Evolutionary conservation across 495 filamentous ascomycete species (phyloP).

Genomic region (Haplographium delicatum): DNA sequence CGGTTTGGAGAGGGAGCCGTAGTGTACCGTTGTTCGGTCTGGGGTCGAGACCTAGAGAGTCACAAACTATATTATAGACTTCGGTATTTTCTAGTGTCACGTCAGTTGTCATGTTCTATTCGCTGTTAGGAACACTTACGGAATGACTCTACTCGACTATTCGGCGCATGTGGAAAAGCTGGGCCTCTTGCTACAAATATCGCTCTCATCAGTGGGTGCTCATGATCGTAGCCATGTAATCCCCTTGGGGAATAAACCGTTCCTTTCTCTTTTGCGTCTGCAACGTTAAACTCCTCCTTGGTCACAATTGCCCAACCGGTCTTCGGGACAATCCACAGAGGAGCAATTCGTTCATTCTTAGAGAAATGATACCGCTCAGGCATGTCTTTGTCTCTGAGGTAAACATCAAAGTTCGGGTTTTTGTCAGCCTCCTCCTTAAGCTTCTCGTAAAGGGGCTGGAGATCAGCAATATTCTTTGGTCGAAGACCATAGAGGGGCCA

Average conservation of each 20-base stretch:
- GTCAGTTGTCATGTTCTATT: constrained; percentile 1
- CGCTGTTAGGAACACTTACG: constrained; percentile 50
- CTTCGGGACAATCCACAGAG: constrained; percentile 87
- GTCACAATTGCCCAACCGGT: constrained; percentile 85
- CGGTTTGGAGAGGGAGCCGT: constrained; percentile 56
- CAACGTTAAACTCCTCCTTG: constrained; percentile 68
- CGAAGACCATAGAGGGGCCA: constrained; percentile 91
- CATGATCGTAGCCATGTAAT: constrained; percentile 85
- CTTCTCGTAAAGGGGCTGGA: constrained; percentile 46
- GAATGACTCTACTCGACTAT: constrained; percentile 75
- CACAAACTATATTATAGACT: constrained; percentile 92
- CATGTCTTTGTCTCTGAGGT: constrained; percentile 76
- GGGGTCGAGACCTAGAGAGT: constrained; percentile 65
- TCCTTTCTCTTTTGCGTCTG: constrained; percentile 54
- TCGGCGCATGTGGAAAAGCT: constrained; percentile 77
- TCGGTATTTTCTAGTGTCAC: constrained; percentile 65
- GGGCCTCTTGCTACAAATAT: constrained; percentile 87
- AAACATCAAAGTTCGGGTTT: constrained; percentile 72
- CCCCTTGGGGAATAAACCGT: constrained; percentile 67
- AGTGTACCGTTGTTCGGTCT: constrained; percentile 84
- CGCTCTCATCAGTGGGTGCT: constrained; percentile 86
- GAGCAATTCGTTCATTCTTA: constrained; percentile 80
- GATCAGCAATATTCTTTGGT: constrained; percentile 58
- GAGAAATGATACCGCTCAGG: constrained; percentile 84
- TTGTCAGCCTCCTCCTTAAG: constrained; percentile 45